Conservation (phyloP, 1,284 basidiomycete genomes). For the Rhodofomes roseus region DNA sequence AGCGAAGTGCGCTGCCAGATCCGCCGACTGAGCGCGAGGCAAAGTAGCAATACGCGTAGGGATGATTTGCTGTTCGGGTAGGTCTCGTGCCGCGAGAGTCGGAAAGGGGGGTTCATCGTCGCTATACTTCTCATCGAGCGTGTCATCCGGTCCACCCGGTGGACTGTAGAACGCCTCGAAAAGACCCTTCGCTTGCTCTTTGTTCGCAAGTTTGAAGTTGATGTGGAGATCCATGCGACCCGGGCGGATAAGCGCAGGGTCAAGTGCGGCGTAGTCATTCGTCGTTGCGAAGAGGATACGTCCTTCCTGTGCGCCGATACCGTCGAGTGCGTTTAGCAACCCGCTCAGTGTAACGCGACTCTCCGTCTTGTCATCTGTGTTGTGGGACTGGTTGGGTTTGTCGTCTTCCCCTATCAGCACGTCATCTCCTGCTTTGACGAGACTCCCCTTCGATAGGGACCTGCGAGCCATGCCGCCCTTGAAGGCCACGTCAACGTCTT, state of each 20-base stretch:
- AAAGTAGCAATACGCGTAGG: conserved; percentile 30
- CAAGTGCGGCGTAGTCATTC: conserved; percentile 63
- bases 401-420: background rate
- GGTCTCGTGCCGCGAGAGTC: no score
- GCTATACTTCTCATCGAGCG: no score
- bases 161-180: conserved; percentile 59
- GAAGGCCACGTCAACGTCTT: conserved; percentile 78
- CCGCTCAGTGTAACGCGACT: conserved; percentile 61
- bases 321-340: conserved; percentile 74
- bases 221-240: conserved; percentile 77
- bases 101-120: no score
- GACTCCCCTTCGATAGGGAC: no score
- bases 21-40: conserved; percentile 28
- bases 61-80: background rate
- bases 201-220: conserved; percentile 67
- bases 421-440: background rate
- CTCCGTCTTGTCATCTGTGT: conserved; percentile 3
- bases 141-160: background rate
- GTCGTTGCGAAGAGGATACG: conserved; percentile 75
- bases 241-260: conserved; percentile 71
- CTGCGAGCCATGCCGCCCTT: conserved; percentile 34
- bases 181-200: conserved; percentile 59
- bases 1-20: conserved; percentile 57
- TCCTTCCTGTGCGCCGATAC: conserved; percentile 72
- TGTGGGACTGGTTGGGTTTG: background rate